Conservation (phyloP, 2,329 filamentous ascomycete genomes). For the Furcasterigmium furcatum region DNA sequence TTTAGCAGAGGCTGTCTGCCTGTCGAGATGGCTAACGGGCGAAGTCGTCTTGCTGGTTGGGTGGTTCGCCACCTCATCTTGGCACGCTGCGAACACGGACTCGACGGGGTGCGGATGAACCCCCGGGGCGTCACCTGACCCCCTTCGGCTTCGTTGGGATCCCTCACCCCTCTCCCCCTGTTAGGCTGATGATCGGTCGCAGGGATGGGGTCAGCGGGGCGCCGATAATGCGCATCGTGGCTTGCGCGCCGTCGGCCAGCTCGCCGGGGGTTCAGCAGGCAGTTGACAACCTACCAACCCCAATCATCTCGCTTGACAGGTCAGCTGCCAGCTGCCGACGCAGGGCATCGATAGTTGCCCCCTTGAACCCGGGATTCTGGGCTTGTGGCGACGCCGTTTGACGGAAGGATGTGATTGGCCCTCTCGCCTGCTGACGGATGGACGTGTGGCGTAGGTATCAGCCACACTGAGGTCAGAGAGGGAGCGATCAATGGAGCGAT, state of each 20-base stretch:
- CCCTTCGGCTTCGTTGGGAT: not conserved
- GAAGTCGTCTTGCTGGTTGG: not conserved
- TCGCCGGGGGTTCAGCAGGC: not conserved
- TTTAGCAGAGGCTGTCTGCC: not conserved
- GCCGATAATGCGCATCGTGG: conserved; percentile 1
- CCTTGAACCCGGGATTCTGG: not conserved
- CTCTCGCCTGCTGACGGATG: not conserved
- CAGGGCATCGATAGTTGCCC: not conserved
- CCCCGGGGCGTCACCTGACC: not conserved
- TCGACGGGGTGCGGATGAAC: not conserved
- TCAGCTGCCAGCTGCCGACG: not conserved
- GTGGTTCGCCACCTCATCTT: not conserved
- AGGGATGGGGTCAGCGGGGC: conserved; percentile 3
- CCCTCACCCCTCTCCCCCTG: not conserved
- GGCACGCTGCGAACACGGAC: not conserved
- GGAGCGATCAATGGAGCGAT: not conserved
- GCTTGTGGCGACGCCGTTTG: not conserved
- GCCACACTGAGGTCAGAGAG: not conserved
- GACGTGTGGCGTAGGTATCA: not conserved
- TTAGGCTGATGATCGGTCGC: conserved; percentile 1
- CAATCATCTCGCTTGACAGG: not conserved
- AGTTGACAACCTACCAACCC: not conserved
- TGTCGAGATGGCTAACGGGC: not conserved
- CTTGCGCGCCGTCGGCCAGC: not conserved
- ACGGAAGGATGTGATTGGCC: not conserved